Evolutionary conservation across 495 filamentous ascomycete genomes (phyloP).

Genomic region (Penicillium turbatum): DNA sequence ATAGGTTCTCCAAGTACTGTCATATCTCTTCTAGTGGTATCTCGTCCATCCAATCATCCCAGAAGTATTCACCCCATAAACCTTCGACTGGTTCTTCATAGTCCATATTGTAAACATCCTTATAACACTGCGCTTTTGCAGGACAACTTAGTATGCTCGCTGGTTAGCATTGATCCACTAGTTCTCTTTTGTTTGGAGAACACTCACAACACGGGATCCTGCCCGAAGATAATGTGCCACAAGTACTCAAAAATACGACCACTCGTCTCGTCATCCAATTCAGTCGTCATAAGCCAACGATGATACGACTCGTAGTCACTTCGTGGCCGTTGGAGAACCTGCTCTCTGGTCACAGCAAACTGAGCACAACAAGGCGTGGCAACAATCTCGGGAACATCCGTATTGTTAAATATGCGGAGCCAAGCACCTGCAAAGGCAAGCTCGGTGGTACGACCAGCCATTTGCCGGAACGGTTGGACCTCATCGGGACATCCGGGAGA

Average conservation of each 20-base stretch:
- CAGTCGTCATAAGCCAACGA: slow-evolving; percentile 58
- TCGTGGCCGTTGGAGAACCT: slow-evolving; percentile 44
- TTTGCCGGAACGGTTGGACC: slow-evolving; percentile 34
- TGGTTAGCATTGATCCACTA: slow-evolving; percentile 5
- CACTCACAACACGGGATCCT: slow-evolving; percentile 37
- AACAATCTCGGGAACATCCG: slow-evolving; percentile 42
- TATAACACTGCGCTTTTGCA: slow-evolving; percentile 26
- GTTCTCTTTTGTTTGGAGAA: not conserved
- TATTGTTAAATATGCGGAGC: slow-evolving; percentile 44
- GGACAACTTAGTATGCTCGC: slow-evolving; percentile 24
- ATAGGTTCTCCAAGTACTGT: slow-evolving; percentile 2
- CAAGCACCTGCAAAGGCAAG: slow-evolving; percentile 34
- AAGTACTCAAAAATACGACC: slow-evolving; percentile 67
- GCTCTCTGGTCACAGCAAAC: slow-evolving; percentile 58
- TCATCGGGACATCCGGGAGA: slow-evolving; percentile 44
- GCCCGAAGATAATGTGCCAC: slow-evolving; percentile 65
- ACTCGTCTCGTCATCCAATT: slow-evolving; percentile 51
- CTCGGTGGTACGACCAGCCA: slow-evolving; percentile 20
- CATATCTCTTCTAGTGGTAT: not conserved
- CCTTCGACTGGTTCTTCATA: slow-evolving; percentile 5
- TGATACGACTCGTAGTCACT: slow-evolving; percentile 54
- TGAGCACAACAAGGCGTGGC: slow-evolving; percentile 63
- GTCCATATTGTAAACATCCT: slow-evolving; percentile 30
- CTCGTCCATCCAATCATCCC: slow-evolving; percentile 6
- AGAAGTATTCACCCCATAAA: slow-evolving; percentile 2